Evolutionary conservation across 495 filamentous ascomycete genomes (phyloP).

Genomic region (Aspergillus asperescens): DNA sequence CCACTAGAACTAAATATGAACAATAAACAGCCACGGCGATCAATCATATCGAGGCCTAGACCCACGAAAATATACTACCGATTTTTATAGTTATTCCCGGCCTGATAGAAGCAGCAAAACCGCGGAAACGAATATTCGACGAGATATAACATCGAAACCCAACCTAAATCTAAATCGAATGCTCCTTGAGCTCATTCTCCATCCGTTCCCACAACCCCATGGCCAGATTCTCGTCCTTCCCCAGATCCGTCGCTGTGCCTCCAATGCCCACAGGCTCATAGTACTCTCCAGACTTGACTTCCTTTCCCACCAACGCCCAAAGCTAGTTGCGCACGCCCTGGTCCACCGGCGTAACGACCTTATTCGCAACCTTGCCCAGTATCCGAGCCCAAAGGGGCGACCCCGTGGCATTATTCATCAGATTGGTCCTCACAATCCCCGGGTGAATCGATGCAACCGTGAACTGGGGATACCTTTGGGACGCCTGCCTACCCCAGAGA

Average conservation of each 20-base stretch:
- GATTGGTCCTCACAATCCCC: conserved; percentile 29
- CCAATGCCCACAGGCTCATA: conserved; percentile 43
- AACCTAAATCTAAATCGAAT: no score
- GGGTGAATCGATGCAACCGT: conserved; percentile 37
- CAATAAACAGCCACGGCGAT: not conserved
- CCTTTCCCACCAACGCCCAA: conserved; percentile 38
- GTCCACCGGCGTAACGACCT: not conserved
- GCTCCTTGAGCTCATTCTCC: conserved; percentile 1
- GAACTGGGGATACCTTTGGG: conserved; percentile 36
- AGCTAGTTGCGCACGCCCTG: conserved; percentile 45
- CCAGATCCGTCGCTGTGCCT: conserved; percentile 11
- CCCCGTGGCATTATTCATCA: conserved; percentile 21
- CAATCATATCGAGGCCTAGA: not conserved
- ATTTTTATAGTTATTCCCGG: no score
- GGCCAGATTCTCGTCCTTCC: conserved; percentile 37
- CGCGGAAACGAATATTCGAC: no score
- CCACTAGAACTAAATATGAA: conserved; percentile 4
- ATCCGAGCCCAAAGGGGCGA: conserved; percentile 3
- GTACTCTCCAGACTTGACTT: conserved; percentile 35
- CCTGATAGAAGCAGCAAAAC: no score
- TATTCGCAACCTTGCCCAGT: not conserved
- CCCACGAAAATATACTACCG: no score
- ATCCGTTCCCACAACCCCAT: conserved; percentile 51
- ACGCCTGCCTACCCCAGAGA: conserved; percentile 36
- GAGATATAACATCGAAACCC: no score